Evolutionary conservation across 768 basidiomycete genomes (phyloP).

Genomic region (Rubroboletus pulcherrimus): DNA sequence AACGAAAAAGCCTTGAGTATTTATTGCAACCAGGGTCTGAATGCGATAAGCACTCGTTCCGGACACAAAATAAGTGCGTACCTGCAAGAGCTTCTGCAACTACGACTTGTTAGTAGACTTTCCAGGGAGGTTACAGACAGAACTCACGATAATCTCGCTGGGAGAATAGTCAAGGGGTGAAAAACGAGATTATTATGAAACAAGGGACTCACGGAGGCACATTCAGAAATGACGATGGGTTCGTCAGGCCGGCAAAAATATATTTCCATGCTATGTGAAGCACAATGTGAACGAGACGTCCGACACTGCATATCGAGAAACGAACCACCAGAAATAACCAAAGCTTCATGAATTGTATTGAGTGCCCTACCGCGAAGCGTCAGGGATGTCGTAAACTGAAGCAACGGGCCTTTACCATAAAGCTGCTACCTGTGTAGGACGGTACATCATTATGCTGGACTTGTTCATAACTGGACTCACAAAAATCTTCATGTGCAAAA

Average conservation of each 20-base stretch:
- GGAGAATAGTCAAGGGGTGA: not conserved
- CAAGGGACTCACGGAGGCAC: constrained; percentile 1
- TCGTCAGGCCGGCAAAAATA: not conserved
- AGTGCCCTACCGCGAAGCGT: constrained; percentile 1
- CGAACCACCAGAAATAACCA: constrained; percentile 9
- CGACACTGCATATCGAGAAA: not conserved
- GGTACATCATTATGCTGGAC: not conserved
- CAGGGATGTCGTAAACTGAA: too few relatives aligned
- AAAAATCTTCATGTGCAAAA: not conserved
- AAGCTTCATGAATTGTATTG: constrained; percentile 10
- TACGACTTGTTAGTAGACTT: not conserved
- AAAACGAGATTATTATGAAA: too few relatives aligned
- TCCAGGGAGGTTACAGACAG: not conserved
- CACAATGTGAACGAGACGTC: not conserved
- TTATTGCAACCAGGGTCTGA: constrained; percentile 1
- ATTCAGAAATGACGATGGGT: not conserved
- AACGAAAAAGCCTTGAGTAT: constrained; percentile 10
- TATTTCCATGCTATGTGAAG: constrained; percentile 1
- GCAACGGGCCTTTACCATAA: constrained; percentile 1
- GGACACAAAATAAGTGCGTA: not conserved
- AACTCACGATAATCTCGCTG: constrained; percentile 3
- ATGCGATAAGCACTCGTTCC: not conserved
- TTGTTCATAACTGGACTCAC: constrained; percentile 1
- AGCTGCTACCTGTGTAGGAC: constrained; percentile 1
- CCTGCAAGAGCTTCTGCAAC: not conserved